Percentiles rank a stretch among this genome's conserved stretches.
Evolutionary conservation across 495 filamentous ascomycete species (phyloP).

Genomic region (Penicillium ochrochloron): DNA sequence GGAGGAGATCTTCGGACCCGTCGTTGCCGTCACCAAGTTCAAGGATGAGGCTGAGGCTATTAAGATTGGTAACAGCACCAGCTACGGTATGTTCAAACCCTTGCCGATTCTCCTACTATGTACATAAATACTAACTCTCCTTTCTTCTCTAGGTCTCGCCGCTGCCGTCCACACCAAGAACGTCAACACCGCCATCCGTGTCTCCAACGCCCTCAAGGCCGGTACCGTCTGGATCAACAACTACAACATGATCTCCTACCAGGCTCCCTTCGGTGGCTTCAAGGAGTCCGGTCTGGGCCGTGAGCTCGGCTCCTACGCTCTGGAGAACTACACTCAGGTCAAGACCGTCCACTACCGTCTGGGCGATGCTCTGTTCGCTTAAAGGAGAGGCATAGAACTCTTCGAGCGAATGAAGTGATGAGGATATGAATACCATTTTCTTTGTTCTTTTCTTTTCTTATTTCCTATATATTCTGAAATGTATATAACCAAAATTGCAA

Average conservation of each 20-base stretch:
- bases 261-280: conserved; percentile 88
- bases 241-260: conserved; percentile 86
- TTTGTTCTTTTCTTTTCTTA: background rate
- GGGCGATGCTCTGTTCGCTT: conserved; percentile 65
- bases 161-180: conserved; percentile 91
- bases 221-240: conserved; percentile 95
- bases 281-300: conserved; percentile 93
- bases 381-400: conserved; percentile 5
- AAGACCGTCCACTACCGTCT: conserved; percentile 70
- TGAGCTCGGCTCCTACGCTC: conserved; percentile 89
- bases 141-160: conserved; percentile 64
- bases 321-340: conserved; percentile 89
- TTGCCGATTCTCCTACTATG: background rate
- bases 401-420: conserved; percentile 11
- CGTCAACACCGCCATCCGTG: conserved; percentile 90
- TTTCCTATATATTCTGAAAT: conserved; percentile 1
- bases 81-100: conserved; percentile 56
- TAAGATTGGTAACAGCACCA: conserved; percentile 77
- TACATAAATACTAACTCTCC: background rate
- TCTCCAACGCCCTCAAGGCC: conserved; percentile 78
- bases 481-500: conserved; percentile 23
- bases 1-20: conserved; percentile 98
- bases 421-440: conserved; percentile 9
- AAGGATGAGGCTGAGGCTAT: conserved; percentile 85
- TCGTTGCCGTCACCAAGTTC: conserved; percentile 94